Percentiles rank a stretch among this genome's conserved stretches.
Evolutionary conservation across 768 basidiomycete genomes (phyloP).

Genomic region (Cystobasidiopsis lactophilus): DNA sequence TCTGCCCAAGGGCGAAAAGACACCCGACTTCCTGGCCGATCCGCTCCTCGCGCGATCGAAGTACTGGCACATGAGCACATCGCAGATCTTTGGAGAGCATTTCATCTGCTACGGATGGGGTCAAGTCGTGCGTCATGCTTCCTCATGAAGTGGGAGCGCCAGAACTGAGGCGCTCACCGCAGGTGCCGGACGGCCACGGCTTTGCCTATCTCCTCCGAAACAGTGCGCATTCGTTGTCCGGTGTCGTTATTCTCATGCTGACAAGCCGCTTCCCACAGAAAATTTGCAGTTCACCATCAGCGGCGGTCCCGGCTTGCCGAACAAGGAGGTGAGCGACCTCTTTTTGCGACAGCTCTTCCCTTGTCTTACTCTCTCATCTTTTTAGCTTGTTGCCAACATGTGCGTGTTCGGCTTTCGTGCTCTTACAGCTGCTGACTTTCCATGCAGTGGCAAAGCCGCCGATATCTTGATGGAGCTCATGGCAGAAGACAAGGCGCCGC

Average conservation of each 20-base stretch:
- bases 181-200: constrained; percentile 60
- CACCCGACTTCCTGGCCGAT: constrained; percentile 27
- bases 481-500: constrained; percentile 1
- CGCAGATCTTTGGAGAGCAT: constrained; percentile 54
- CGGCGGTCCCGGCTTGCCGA: constrained; percentile 3
- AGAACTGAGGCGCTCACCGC: neutral
- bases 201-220: constrained; percentile 54
- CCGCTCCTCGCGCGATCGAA: constrained; percentile 40
- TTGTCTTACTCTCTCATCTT: neutral
- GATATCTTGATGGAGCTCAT: constrained; percentile 16
- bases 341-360: neutral
- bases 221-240: neutral
- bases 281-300: constrained; percentile 17
- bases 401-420: neutral
- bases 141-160: constrained; percentile 5
- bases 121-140: constrained; percentile 36
- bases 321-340: constrained; percentile 10
- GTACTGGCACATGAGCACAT: constrained; percentile 87
- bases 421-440: neutral
- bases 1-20: constrained; percentile 37
- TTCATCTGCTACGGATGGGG: constrained; percentile 96
- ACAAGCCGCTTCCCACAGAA: constrained; percentile 1
- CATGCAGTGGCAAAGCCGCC: constrained; percentile 10
- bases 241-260: neutral
- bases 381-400: neutral